Evolutionary conservation across 129 eudicot species (phyloP).

Genomic region (Sambucus nigra): DNA sequence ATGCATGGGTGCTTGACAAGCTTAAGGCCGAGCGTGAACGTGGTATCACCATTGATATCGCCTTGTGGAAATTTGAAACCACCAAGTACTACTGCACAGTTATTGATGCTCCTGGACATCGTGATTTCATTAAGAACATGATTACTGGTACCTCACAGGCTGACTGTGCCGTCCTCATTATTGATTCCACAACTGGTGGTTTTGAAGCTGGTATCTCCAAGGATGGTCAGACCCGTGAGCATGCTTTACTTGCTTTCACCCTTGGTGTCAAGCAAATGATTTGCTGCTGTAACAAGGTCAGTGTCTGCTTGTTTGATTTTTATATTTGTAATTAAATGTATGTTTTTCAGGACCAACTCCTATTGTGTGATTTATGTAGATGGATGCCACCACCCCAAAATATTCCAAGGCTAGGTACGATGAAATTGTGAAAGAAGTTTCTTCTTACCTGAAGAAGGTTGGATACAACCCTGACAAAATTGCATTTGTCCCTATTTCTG

Average conservation of each 20-base stretch:
- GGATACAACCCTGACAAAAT: constrained; percentile 47
- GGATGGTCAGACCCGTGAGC: constrained; percentile 52
- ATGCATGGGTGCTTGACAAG: constrained; percentile 54
- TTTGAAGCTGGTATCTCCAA: constrained; percentile 44
- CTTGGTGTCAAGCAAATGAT: constrained; percentile 41
- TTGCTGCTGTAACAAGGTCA: constrained; percentile 33
- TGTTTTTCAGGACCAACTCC: not conserved
- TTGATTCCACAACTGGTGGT: constrained; percentile 43
- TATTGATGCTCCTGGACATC: constrained; percentile 56
- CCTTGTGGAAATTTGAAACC: constrained; percentile 53
- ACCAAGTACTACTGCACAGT: constrained; percentile 51
- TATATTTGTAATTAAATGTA: too few relatives aligned
- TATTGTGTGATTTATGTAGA: constrained; percentile 12
- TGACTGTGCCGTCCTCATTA: constrained; percentile 24
- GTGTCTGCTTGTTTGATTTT: not conserved
- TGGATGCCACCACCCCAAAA: constrained; percentile 50
- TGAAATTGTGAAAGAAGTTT: constrained; percentile 40
- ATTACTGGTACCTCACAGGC: constrained; percentile 33
- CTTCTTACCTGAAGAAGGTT: constrained; percentile 41
- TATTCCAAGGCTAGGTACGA: constrained; percentile 42
- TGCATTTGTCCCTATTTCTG: constrained; percentile 33
- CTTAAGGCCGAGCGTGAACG: constrained; percentile 59
- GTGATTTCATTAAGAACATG: constrained; percentile 34
- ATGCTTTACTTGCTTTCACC: constrained; percentile 37
- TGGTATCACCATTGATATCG: constrained; percentile 51